Conservation (phyloP, 345 rosid species). For the Gossypium turneri region DNA sequence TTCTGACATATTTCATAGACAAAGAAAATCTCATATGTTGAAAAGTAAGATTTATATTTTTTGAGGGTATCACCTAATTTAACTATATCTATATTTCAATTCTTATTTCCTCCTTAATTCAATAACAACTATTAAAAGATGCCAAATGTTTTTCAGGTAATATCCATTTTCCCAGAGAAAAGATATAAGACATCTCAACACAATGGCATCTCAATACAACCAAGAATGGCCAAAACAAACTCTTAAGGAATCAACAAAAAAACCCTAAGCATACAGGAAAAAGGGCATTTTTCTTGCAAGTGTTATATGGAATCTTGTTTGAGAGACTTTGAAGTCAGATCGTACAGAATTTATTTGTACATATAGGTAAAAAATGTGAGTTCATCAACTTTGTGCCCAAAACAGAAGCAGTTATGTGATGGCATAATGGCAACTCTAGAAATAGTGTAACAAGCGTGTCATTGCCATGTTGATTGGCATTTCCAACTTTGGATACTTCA, state of each 20-base stretch:
- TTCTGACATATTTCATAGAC: not conserved
- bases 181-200: not conserved
- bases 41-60: not conserved
- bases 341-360: not conserved
- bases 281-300: not conserved
- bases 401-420: not conserved
- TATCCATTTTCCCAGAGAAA: not conserved
- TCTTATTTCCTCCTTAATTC: constrained; percentile 5
- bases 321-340: not conserved
- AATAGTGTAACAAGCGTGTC: not conserved
- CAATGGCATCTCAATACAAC: not conserved
- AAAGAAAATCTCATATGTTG: not conserved
- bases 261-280: not conserved
- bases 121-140: not conserved
- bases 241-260: not conserved
- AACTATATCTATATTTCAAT: not conserved
- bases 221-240: not conserved
- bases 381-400: not conserved
- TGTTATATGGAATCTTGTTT: not conserved
- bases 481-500: constrained; percentile 3
- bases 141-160: not conserved
- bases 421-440: not conserved
- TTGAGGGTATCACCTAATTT: not conserved
- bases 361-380: not conserved
- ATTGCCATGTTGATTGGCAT: not conserved